A percentile compares a stretch with the other conserved stretches of the same genome.
Evolutionary conservation across 306 rosid genomes (phyloP).

Genomic region (Rosa rugosa): DNA sequence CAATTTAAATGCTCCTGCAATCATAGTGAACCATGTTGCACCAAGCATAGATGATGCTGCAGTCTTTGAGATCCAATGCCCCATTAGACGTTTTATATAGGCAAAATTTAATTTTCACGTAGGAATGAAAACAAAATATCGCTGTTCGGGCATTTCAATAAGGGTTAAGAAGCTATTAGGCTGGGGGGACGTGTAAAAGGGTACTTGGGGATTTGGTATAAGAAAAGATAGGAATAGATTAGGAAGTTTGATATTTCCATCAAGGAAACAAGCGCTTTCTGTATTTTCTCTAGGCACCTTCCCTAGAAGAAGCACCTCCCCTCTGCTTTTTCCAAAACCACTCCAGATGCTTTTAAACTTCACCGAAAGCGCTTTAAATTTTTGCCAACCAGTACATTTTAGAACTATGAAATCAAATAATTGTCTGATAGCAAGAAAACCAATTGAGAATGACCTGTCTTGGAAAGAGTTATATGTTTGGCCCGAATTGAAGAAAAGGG

Average conservation of each 20-base stretch:
- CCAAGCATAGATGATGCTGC: background rate
- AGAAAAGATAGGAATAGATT: background rate
- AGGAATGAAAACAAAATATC: background rate
- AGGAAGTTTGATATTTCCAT: background rate
- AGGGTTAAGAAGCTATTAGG: background rate
- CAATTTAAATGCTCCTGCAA: constrained; percentile 17
- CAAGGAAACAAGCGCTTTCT: background rate
- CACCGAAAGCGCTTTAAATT: background rate
- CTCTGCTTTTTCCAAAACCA: background rate
- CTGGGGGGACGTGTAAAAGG: background rate
- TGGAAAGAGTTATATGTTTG: background rate
- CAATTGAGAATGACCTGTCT: background rate
- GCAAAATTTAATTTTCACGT: background rate
- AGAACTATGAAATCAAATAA: background rate
- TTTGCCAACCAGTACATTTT: background rate
- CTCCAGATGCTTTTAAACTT: background rate
- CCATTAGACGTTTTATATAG: background rate
- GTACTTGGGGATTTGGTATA: background rate
- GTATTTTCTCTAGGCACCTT: background rate
- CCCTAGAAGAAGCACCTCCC: background rate
- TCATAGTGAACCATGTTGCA: background rate
- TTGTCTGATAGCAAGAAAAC: background rate
- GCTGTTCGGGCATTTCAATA: background rate
- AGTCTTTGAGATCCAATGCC: background rate
- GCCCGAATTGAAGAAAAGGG: background rate